Percentiles rank a stretch among this genome's conserved stretches.
Conservation (phyloP, 2,329 filamentous ascomycete genomes). For the Atkinsonella texensis region DNA sequence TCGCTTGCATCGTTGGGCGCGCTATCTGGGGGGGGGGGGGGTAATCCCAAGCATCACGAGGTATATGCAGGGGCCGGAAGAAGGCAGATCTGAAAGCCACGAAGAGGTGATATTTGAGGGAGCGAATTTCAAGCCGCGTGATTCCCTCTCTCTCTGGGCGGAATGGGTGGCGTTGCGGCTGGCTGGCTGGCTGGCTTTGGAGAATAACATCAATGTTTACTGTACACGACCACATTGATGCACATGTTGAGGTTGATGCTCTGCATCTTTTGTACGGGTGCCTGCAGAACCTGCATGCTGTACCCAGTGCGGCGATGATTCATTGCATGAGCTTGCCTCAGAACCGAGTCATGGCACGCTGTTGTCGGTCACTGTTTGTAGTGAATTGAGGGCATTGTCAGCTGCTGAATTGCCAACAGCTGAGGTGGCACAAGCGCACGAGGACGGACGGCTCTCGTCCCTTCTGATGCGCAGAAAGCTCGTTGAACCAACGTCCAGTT, state of each 20-base stretch:
- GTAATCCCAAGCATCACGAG: background rate
- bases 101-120: too few relatives aligned
- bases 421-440: background rate
- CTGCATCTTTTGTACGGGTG: background rate
- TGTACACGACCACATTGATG: background rate
- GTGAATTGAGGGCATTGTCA: background rate
- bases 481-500: background rate
- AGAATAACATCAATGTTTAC: background rate
- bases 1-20: slow-evolving; percentile 1
- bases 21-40: background rate
- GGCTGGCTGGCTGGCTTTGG: too few relatives aligned
- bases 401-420: too few relatives aligned
- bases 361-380: background rate
- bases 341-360: background rate
- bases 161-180: too few relatives aligned
- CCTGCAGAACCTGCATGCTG: background rate
- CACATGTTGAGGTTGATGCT: background rate
- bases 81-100: too few relatives aligned
- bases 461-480: background rate
- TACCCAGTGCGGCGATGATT: background rate
- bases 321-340: background rate
- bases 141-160: too few relatives aligned
- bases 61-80: background rate
- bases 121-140: too few relatives aligned
- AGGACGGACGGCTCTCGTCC: background rate